Percentiles rank a stretch among this genome's conserved stretches.
These are phyloP conservation scores for Pinus tabuliformis DNA, from an alignment of 75 land plant genomes.

Conservation along the genomic window DNA sequence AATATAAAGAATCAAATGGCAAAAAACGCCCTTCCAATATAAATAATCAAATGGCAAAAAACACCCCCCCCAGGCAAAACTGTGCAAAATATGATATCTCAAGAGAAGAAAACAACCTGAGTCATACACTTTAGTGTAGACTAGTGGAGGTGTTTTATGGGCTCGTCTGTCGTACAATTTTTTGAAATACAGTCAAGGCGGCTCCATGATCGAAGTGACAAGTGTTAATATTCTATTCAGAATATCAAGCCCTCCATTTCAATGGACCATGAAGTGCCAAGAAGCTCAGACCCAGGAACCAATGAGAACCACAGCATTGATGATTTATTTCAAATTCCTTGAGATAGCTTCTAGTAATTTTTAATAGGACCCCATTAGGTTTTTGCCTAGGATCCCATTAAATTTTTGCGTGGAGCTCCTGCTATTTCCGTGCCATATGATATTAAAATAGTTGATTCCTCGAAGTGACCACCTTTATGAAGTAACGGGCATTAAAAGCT, in stretches of 20 bases:
- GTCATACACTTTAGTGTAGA: neutral
- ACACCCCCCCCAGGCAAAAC: neutral
- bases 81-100: neutral
- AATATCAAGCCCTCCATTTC: neutral
- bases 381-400: neutral
- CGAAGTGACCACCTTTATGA: neutral
- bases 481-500: neutral
- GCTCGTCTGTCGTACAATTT: neutral
- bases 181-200: neutral
- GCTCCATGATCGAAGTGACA: neutral
- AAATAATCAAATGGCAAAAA: too few species aligned
- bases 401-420: neutral
- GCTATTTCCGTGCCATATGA: neutral
- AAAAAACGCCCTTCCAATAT: neutral
- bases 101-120: neutral
- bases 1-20: neutral
- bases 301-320: neutral
- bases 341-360: neutral
- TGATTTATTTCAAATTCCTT: neutral
- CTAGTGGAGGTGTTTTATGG: neutral
- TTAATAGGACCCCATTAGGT: neutral
- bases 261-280: neutral
- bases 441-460: neutral
- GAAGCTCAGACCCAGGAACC: neutral
- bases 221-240: neutral